A percentile compares a stretch with the other conserved stretches of the same genome.
These are phyloP conservation scores for Exophiala spinifera DNA, from an alignment of 2,329 filamentous ascomycete species.

Conservation along the genomic window DNA sequence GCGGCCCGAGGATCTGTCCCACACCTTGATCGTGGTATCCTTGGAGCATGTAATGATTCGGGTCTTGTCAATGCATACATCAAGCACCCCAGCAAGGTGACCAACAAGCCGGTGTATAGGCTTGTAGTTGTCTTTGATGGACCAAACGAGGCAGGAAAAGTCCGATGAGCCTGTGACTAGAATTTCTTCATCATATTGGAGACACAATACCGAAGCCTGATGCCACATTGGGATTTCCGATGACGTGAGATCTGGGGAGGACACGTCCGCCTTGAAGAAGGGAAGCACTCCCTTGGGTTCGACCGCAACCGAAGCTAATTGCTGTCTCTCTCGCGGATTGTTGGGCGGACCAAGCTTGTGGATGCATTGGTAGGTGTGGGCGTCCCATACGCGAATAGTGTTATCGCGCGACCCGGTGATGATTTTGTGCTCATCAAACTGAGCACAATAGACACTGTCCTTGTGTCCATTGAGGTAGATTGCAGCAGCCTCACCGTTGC, in stretches of 20 bases:
- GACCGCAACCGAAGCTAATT: constrained; percentile 50
- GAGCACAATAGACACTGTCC: constrained; percentile 95
- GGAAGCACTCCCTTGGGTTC: constrained; percentile 39
- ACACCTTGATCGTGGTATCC: constrained; percentile 88
- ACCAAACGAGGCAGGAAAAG: constrained; percentile 85
- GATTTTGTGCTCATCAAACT: constrained; percentile 98
- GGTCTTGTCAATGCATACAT: constrained; percentile 86
- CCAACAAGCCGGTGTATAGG: constrained; percentile 74
- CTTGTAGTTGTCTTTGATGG: constrained; percentile 72
- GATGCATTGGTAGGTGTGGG: constrained; percentile 79
- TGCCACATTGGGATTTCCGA: constrained; percentile 57
- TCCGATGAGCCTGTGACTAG: constrained; percentile 95
- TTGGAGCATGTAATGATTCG: constrained; percentile 98
- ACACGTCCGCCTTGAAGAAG: constrained; percentile 49
- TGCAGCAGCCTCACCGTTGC: constrained; percentile 69
- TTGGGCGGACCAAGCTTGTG: constrained; percentile 81
- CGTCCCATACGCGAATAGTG: constrained; percentile 94
- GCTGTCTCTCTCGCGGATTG: constrained; percentile 50
- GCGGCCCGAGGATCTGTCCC: constrained; percentile 77
- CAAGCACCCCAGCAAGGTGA: constrained; percentile 85
- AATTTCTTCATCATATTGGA: constrained; percentile 90
- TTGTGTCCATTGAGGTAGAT: constrained; percentile 90
- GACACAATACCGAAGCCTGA: constrained; percentile 86
- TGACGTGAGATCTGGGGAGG: constrained; percentile 42
- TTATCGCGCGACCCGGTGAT: constrained; percentile 94